These are phyloP conservation scores for Sphagnum magellanicum DNA, from an alignment of 228 moss, liverwort and hornwort genomes.

Conservation along the genomic window DNA sequence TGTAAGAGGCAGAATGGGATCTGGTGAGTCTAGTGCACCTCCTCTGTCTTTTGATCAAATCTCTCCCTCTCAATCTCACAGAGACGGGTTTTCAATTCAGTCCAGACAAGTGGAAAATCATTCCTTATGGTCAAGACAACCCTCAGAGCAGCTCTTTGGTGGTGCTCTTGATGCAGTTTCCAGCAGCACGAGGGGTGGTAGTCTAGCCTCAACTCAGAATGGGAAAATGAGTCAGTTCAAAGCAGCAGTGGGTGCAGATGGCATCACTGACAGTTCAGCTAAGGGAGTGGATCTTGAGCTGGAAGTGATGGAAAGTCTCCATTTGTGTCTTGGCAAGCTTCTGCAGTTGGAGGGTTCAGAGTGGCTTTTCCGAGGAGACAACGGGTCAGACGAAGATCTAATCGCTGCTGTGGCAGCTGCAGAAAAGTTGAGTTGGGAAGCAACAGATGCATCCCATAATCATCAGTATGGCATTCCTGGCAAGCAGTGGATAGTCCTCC, in stretches of 20 bases:
- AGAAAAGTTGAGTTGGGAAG: constrained; percentile 30
- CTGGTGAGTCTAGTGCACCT: constrained; percentile 30
- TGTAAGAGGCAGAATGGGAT: constrained; percentile 42
- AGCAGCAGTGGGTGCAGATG: constrained; percentile 13
- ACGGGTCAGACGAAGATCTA: constrained; percentile 73
- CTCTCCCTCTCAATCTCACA: constrained; percentile 67
- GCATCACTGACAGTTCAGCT: constrained; percentile 11
- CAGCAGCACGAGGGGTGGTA: constrained; percentile 14
- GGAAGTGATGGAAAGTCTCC: constrained; percentile 46
- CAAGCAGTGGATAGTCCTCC: constrained; percentile 22
- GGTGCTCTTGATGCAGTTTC: constrained; percentile 25
- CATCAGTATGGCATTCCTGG: constrained; percentile 26
- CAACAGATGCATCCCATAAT: constrained; percentile 30
- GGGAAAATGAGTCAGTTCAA: constrained; percentile 12
- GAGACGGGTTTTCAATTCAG: constrained; percentile 76
- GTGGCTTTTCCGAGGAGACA: constrained; percentile 58
- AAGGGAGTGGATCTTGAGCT: constrained; percentile 27
- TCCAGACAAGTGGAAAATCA: constrained; percentile 33
- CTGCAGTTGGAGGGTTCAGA: constrained; percentile 65
- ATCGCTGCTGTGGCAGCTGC: constrained; percentile 48
- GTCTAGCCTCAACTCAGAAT: constrained; percentile 9
- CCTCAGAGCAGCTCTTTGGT: constrained; percentile 78
- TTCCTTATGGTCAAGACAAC: constrained; percentile 82
- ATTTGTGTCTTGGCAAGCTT: constrained; percentile 54
- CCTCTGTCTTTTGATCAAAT: constrained; percentile 80